phyloP scores from a whole-genome alignment of 768 basidiomycete species.

The Boletus edulis region DNA sequence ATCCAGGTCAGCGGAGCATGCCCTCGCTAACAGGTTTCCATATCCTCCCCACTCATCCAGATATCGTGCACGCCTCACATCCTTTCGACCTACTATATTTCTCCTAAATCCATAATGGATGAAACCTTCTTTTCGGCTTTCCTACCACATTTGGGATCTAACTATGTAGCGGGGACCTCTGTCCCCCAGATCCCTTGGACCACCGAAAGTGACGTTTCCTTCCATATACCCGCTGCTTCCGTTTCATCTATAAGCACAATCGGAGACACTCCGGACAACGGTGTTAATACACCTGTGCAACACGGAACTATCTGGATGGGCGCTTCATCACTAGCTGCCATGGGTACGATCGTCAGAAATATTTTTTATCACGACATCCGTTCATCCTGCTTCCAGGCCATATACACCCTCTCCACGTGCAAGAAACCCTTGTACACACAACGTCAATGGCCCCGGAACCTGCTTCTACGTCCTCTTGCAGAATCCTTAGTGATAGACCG shows the following conservation, averaged over 20 bases:
- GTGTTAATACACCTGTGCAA: not conserved
- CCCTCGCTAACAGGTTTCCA: not conserved
- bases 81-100: not conserved
- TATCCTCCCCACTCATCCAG: not conserved
- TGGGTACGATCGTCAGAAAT: not conserved
- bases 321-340: not conserved
- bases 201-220: not conserved
- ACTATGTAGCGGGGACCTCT: not conserved
- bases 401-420: not conserved
- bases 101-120: not conserved
- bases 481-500: not conserved
- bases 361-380: not conserved
- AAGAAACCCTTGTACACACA: not conserved
- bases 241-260: not conserved
- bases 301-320: not conserved
- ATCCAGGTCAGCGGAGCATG: not conserved
- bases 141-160: not conserved
- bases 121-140: not conserved
- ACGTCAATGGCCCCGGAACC: not conserved
- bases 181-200: not conserved
- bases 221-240: not conserved
- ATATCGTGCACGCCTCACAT: not conserved
- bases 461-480: not conserved
- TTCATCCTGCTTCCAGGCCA: not conserved
- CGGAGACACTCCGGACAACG: not conserved